Evolutionary conservation across 2,329 filamentous ascomycete species (phyloP).

Genomic region (Verticillium nubilum): DNA sequence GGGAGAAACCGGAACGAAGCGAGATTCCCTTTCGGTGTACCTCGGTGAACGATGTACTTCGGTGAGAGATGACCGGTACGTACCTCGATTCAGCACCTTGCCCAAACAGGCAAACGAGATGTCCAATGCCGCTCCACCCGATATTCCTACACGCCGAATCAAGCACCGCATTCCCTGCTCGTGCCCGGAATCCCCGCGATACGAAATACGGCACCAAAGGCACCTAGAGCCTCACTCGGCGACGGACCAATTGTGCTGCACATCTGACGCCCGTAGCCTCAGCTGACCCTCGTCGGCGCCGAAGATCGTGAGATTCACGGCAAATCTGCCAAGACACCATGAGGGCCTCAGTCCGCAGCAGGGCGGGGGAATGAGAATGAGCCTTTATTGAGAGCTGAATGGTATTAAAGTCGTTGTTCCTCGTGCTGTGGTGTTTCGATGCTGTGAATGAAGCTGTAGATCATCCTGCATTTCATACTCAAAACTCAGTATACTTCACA

Average conservation of each 20-base stretch:
- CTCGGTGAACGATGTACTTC: too few relatives aligned
- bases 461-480: neutral
- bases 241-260: neutral
- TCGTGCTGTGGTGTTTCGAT: neutral
- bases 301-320: neutral
- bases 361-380: neutral
- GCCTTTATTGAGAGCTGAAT: neutral
- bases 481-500: neutral
- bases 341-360: neutral
- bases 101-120: neutral
- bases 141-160: neutral
- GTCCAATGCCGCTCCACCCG: neutral
- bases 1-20: too few relatives aligned
- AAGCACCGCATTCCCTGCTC: neutral
- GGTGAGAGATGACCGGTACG: too few relatives aligned
- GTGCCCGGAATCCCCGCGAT: neutral
- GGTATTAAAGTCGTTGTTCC: neutral
- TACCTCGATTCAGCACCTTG: neutral
- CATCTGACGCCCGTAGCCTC: neutral
- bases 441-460: neutral
- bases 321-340: neutral
- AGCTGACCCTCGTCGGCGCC: neutral
- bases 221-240: neutral
- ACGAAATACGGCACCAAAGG: neutral
- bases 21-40: too few relatives aligned